Base-by-base conservation (phyloP, 768 basidiomycete genomes). In the Hortiboletus campestris region DNA sequence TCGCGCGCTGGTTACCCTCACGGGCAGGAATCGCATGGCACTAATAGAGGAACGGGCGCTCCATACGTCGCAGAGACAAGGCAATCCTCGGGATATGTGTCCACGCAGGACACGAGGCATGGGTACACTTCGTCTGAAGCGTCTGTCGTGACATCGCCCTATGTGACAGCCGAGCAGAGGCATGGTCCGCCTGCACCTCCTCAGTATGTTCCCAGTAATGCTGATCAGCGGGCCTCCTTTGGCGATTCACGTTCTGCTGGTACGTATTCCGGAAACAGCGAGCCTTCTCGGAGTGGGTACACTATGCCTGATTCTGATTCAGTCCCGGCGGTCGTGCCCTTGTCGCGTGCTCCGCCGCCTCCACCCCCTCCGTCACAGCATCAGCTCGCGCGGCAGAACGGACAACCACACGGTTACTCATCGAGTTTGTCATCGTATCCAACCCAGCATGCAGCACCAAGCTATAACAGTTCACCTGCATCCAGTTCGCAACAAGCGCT, bases 81-180 rank as follows among this genome's bases (percentile, higher is more conserved):
- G 47, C 66, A 57, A 19, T 46, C 65, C 1, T 58, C 65, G 16
- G 63, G 43, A 29, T 66, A 66, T 42, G 31, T 55, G 19, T 32
- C 66, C 39, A 16, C 55, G 32, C 66, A 59, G 39, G 66, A 67
- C 39, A 40, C 66, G 40, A 60, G 59, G 47, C 66, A 63, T 11
- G 59, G 49, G 9, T 67, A 68, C 38, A 25, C 56, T 22, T 9
- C 58, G 40, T 56, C 67, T 4, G 67, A 67, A 4, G 12, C 53
- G 5, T 35, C 67, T 25, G 31, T 50, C 9, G 46, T 58, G 4
- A 35, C 56, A 11, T 35, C 63, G 6, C 36, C 66, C 45, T 68
- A 66, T 48, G 53, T 44, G 10, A 22, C 58, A 11, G 9, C 63
- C 20, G 66, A 67, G 34, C 66, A 63, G 51, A 58, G 61, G 25